Conservation (phyloP, 371 early-diverging fungal species). For the Capniomyces stellatus region DNA sequence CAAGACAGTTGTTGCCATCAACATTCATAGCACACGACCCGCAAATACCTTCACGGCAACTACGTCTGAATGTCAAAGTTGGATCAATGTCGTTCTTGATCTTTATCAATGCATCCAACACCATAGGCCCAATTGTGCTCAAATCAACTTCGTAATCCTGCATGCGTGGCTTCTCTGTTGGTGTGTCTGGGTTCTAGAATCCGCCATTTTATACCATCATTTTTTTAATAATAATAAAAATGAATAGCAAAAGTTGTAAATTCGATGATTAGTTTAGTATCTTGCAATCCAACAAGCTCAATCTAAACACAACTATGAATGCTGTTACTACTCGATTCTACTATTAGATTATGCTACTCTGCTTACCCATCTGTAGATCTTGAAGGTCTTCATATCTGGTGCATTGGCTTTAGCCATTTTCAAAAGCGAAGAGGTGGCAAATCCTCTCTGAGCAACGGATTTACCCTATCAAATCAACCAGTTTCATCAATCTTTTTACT, state of each 20-base stretch:
- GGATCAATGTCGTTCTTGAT: conserved; percentile 91
- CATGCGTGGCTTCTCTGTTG: conserved; percentile 70
- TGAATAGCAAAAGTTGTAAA: too few species aligned
- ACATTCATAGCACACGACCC: conserved; percentile 97
- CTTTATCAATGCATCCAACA: conserved; percentile 84
- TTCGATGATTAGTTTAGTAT: too few species aligned
- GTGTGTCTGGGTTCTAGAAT: conserved; percentile 82
- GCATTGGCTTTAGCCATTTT: conserved; percentile 12
- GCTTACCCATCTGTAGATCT: conserved; percentile 69
- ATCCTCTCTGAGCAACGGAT: background rate
- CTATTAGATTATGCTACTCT: too few species aligned
- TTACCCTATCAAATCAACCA: background rate
- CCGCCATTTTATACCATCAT: too few species aligned
- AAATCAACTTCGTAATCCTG: conserved; percentile 79
- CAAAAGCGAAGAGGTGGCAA: conserved; percentile 7
- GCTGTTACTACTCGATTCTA: too few species aligned
- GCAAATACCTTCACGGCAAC: conserved; percentile 68
- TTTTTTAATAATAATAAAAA: too few species aligned
- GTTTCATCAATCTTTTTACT: too few species aligned
- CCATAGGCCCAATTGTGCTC: conserved; percentile 84
- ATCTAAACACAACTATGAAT: too few species aligned
- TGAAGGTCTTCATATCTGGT: conserved; percentile 39
- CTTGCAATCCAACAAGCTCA: too few species aligned
- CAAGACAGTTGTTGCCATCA: conserved; percentile 82
- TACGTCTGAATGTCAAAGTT: conserved; percentile 76